Conservation (phyloP, 768 basidiomycete genomes). For the Mycena galericulata region DNA sequence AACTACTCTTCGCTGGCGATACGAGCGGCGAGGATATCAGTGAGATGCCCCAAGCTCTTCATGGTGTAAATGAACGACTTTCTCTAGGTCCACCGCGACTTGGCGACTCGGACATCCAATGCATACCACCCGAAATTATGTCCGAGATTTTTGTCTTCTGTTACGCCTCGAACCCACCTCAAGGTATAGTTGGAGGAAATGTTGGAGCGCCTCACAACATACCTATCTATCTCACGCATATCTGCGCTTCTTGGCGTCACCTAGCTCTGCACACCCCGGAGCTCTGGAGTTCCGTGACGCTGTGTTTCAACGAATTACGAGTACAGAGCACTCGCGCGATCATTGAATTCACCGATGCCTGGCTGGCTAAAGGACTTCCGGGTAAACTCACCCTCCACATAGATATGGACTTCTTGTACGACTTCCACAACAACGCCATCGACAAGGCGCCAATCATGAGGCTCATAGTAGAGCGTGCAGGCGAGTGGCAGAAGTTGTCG, state of each 20-base stretch:
- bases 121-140: too few species aligned
- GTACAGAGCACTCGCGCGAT: neutral
- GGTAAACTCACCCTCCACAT: neutral
- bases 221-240: constrained; percentile 3
- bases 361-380: neutral
- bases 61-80: too few species aligned
- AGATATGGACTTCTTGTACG: neutral
- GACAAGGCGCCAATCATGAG: neutral
- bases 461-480: neutral
- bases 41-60: too few species aligned
- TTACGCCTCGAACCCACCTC: too few species aligned
- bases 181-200: too few species aligned
- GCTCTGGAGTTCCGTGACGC: neutral
- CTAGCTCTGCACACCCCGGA: neutral
- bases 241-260: constrained; percentile 5
- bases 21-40: too few species aligned
- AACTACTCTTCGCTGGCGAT: too few species aligned
- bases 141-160: too few species aligned
- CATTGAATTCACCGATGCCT: neutral
- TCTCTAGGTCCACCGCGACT: too few species aligned
- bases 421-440: neutral
- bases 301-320: neutral
- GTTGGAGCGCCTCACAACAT: neutral
- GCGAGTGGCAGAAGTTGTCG: neutral
- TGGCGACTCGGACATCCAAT: too few species aligned